Evolutionary conservation across 1,284 basidiomycete species (phyloP), one percentile per base, ranked within the genome.

Genomic region (Mrakiaceae sp.): DNA sequence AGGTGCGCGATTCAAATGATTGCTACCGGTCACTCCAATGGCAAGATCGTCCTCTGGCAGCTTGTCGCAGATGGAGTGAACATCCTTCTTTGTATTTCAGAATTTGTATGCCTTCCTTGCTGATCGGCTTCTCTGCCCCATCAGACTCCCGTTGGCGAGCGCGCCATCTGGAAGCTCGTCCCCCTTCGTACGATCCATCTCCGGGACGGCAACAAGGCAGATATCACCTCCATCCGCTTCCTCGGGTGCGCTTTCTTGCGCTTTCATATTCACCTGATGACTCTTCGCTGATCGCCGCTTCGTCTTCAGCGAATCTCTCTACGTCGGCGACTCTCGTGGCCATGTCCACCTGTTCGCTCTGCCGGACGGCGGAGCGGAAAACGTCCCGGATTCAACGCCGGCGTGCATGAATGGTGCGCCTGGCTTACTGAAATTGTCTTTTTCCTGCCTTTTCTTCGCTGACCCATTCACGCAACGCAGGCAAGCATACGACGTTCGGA

Each of bases 21-120:
- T 42, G 63, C 63, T 10, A 64, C 63, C 8, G 63, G 63, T 2
- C 63, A 64, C 27, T 60, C 63, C 5, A 64, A 60, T 46, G 63
- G 63, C 12, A 64, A 64, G 39, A 60, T 64, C n/a, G 58, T 64
- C 7, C 63, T 64, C 43, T 64, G 63, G 63, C 43, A 49, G 11
- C n/a, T 64, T 8, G 60, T 50, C 8, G 63, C 63, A 3, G 63
- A 60, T n/a, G 56, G 43, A 16, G 60, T 61, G 39, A 46, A 51
- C 44, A 7, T 27, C 7, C 39, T 53, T 27, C 12, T 16, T 14
- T 11, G 7, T 8, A 16, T 47, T 14, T 44, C 48, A 4, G 9
- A 8, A 4, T 51, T 50, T 44, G 16, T 56, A 1, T 40, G n/a
- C 46, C 11, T 5, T 10, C 7, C n/a, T 47, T 59, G 47, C 40